Evolutionary conservation across 371 early-diverging fungal genomes (phyloP), one percentile per base, ranked within the genome.

Genomic region (Syncephalis plumigaleata): DNA sequence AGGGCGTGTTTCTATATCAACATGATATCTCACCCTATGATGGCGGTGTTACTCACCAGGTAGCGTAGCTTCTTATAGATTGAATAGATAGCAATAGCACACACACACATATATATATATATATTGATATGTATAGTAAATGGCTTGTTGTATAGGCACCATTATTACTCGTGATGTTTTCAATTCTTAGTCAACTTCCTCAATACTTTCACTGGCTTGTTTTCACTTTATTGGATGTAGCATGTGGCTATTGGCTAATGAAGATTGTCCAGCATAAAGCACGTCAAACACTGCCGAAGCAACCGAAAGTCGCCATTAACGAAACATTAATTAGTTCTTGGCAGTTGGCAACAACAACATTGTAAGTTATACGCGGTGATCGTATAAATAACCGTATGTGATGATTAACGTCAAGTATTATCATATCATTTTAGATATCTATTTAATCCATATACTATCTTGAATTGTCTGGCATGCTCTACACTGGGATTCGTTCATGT

Each of bases 41-140:
- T 56, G 90, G 89, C 15, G 87, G 82, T 27, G 65, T 81, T 13
- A 85, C 77, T 54, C 87, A 90, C 59, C 91, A 90, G 65, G 87
- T 85, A 58, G 9, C 26, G 2, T 39, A 37, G 22, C 21, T 9
- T 36, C 25, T n/a, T 18, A 37, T 23, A 24, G 39, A 23, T 9
- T 37, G 15, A 18, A 31, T 44, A 43, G 4, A 42, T 21, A 8
- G 7, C 25, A 42, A 50, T 26, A 17, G 31, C 16, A 49, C 44
- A 17, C 24, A 31, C 17, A 23, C 1, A 20, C 5, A 1, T 11
- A 40, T 31, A 7, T 4, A 4, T 31, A 11, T 31, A 31, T 31
- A 31, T 31, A 31, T 31, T 31, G 4, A 11, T 31, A 11, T 31
- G 31, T 31, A 7, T 7, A 31, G 4, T 31, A 7, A 31, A n/a